Base-by-base conservation (phyloP, 2,329 filamentous ascomycete species). In the Orbilia javanica region DNA sequence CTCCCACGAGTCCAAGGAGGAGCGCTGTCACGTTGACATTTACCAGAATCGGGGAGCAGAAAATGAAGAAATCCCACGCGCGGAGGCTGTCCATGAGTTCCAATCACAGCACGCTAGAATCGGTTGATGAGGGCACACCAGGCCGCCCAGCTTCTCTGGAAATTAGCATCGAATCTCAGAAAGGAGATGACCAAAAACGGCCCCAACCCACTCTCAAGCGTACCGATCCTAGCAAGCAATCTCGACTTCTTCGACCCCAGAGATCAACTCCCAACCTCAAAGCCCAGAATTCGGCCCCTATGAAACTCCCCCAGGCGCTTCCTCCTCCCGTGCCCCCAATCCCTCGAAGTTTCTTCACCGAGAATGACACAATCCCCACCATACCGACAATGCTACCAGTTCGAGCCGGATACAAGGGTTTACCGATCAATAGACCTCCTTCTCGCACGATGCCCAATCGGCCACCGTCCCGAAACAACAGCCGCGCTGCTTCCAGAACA, bases 11-110 rank as follows among this genome's bases (percentile, higher is more conserved):
- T 80, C 88, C 88, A 22, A 89, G 92, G 79, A 91, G 91, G 83
- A 89, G 93, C 18, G 90, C 93, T 10, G 92, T 96, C 29, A 95
- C 94, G 11, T 87, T 98, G 79, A 97, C 94, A 5, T 98, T 98
- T 83, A 96, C 93, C 57, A 96, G 92, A 50, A 84, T 77, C 42
- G 73, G 73, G 46, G 73, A 77, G n/a, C 72, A 63, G 27, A 77
- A 67, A 27, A 77, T 77, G 60, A 77, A 77, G 39, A 77, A 77
- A 53, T 77, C 73, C 10, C 73, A 77, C 31, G 73, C 60, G 13
- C 75, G 75, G 13, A 55, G 75, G 20, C 63, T 79, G 13, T 79
- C 75, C 18, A 77, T 77, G 7, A 77, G 73, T 31, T 77, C 73
- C 31, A 77, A 77, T 53, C 66, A 70, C 27, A 60, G 55, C 55